Evolutionary conservation across 768 basidiomycete species (phyloP), one percentile per base, ranked within the genome.

Genomic region (Mycena albidolilacea): DNA sequence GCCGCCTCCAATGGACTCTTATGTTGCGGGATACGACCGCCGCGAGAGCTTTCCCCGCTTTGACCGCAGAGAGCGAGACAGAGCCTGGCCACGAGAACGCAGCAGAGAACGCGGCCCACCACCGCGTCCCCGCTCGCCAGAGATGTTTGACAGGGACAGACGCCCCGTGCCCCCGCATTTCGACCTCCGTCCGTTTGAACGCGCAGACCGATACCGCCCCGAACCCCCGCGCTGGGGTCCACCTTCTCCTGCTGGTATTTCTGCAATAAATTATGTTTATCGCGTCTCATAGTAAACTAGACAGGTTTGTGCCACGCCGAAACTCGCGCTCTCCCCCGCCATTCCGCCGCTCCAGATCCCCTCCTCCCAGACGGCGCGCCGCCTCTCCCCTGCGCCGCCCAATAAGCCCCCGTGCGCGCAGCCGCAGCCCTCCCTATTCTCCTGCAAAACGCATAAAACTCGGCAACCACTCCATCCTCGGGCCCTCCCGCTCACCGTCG

Each of bases 81-180:
- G 67, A 39, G 71, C 66, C 23, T 72, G 71, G 67, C 46, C 67
- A n/a, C 12, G 63, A 43, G 66, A 71, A 14, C 62, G 70, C 37
- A 59, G 67, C 38, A 21, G 64, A 0, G 69, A 67, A 9, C 59
- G 69, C 35, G 63, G 64, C 1, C 59, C 64, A 10, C 68, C 58
- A 5, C 67, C 48, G 17, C 65, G 65, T 9, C 61, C 50, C 5
- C 66, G 71, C 23, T 58, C 54, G 5, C 68, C 69, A 48, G 64
- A 61, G 23, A 17, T 52, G 11, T 68, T 64, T 35, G 73, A 71
- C 55, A 23, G 72, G 7, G 69, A 70, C 59, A 23, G 74, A 19
- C 70, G 74, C 2, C 70, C 74, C 2, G 70, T 68, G 17, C 74
- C 74, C 7, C 74, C 74, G 23, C 74, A 75, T 63, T 69, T 75